Evolutionary conservation across 345 rosid species (phyloP).

Genomic region (Raphanus raphanistrum): DNA sequence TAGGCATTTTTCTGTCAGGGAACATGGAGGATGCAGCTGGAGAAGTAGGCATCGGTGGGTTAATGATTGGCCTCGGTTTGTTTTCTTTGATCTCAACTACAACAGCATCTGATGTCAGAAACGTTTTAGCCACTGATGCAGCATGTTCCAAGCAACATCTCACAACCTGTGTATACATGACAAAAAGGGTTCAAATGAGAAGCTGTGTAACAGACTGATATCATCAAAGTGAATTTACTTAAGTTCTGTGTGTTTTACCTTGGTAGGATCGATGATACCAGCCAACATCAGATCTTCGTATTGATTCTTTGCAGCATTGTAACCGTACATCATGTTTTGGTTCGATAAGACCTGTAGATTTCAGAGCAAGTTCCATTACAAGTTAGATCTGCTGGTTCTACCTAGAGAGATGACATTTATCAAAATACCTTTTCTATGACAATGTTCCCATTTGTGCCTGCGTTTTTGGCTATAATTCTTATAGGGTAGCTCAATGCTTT

Average conservation of each 20-base stretch:
- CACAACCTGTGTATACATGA: slow-evolving; percentile 61
- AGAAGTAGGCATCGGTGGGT: slow-evolving; percentile 46
- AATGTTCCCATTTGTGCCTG: slow-evolving; percentile 74
- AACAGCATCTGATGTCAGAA: slow-evolving; percentile 76
- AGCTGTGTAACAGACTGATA: neutral
- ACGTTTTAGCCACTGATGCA: slow-evolving; percentile 82
- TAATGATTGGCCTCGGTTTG: slow-evolving; percentile 49
- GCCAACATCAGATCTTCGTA: slow-evolving; percentile 79
- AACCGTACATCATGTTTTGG: slow-evolving; percentile 61
- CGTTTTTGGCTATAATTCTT: slow-evolving; percentile 79
- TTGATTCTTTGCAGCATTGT: slow-evolving; percentile 75
- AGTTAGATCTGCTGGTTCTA: neutral
- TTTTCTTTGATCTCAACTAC: slow-evolving; percentile 69
- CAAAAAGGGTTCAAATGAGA: neutral
- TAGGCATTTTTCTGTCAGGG: slow-evolving; percentile 27
- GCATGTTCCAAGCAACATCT: slow-evolving; percentile 94
- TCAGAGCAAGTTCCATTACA: neutral
- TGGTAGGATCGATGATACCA: slow-evolving; percentile 87
- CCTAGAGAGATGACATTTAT: neutral
- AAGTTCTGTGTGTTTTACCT: slow-evolving; percentile 43
- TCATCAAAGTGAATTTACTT: neutral
- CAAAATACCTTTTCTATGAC: slow-evolving; percentile 67
- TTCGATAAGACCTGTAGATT: slow-evolving; percentile 56
- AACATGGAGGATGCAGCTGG: slow-evolving; percentile 32
- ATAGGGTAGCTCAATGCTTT: slow-evolving; percentile 80